Evolutionary conservation across 352 stramenopile species (phyloP).

Genomic region (Globisporangium lucens): DNA sequence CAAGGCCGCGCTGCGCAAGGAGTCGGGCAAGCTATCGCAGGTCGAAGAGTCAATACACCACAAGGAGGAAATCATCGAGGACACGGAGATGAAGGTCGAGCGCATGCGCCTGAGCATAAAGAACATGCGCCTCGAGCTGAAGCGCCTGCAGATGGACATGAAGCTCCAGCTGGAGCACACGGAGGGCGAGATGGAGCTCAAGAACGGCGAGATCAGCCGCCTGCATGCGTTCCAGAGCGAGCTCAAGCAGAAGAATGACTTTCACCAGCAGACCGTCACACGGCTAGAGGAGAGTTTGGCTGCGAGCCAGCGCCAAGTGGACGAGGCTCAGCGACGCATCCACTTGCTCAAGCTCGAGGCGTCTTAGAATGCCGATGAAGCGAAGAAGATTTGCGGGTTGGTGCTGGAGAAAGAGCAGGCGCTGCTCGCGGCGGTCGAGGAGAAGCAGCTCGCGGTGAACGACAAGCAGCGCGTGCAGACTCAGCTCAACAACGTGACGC

Average conservation of each 20-base stretch:
- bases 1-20: constrained; percentile 45
- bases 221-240: constrained; percentile 48
- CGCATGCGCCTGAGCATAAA: constrained; percentile 56
- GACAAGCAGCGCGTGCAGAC: constrained; percentile 52
- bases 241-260: constrained; percentile 58
- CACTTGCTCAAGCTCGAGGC: constrained; percentile 51
- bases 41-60: constrained; percentile 64
- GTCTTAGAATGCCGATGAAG: constrained; percentile 35
- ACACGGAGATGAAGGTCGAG: constrained; percentile 63
- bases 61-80: constrained; percentile 58
- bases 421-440: constrained; percentile 26
- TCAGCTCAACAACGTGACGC: constrained; percentile 43
- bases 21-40: constrained; percentile 47
- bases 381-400: constrained; percentile 27
- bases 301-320: constrained; percentile 31
- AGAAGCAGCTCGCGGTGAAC: constrained; percentile 26
- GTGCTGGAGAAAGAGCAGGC: constrained; percentile 38
- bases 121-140: constrained; percentile 57
- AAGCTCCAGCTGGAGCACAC: constrained; percentile 65
- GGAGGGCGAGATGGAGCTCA: constrained; percentile 64
- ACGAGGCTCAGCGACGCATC: constrained; percentile 50
- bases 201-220: constrained; percentile 64
- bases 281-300: constrained; percentile 43
- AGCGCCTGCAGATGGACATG: constrained; percentile 74
- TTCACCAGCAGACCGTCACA: constrained; percentile 42